phyloP scores from a whole-genome alignment of 306 rosid species.

The Trifolium pratense region DNA sequence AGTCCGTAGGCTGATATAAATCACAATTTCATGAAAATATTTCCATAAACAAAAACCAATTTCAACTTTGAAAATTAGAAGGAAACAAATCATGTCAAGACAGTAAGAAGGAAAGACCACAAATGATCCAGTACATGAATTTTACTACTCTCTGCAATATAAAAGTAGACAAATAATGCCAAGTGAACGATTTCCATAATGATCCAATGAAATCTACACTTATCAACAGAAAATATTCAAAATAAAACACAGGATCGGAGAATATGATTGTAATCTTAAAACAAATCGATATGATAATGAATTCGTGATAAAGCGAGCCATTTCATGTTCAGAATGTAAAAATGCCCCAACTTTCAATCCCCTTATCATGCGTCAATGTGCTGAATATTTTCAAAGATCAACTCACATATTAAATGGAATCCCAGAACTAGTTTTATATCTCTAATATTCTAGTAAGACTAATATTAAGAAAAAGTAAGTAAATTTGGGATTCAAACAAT shows the following conservation, averaged over 20 bases:
- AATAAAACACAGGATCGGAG: conserved; percentile 15
- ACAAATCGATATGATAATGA: not conserved
- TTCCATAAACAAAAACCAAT: conserved; percentile 2
- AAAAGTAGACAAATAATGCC: conserved; percentile 11
- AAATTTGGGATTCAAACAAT: not conserved
- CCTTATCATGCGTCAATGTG: not conserved
- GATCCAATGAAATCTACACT: conserved; percentile 14
- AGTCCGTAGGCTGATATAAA: conserved; percentile 5
- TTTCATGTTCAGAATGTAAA: not conserved
- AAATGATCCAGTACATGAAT: conserved; percentile 6
- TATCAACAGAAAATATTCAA: conserved; percentile 19
- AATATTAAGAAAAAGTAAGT: not conserved
- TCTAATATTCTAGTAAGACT: not conserved
- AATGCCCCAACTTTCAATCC: not conserved
- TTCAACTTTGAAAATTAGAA: not conserved
- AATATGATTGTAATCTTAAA: not conserved
- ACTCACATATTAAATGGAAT: conserved; percentile 2
- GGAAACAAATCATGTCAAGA: not conserved
- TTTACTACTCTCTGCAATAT: conserved; percentile 22
- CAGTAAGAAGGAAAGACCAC: not conserved
- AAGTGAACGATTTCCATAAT: not conserved
- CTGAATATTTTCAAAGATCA: not conserved
- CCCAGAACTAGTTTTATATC: not conserved
- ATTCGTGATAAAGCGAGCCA: not conserved
- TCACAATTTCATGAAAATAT: conserved; percentile 30